phyloP scores from a whole-genome alignment of 164 flowering plant genomes.

The Saururus chinensis region DNA sequence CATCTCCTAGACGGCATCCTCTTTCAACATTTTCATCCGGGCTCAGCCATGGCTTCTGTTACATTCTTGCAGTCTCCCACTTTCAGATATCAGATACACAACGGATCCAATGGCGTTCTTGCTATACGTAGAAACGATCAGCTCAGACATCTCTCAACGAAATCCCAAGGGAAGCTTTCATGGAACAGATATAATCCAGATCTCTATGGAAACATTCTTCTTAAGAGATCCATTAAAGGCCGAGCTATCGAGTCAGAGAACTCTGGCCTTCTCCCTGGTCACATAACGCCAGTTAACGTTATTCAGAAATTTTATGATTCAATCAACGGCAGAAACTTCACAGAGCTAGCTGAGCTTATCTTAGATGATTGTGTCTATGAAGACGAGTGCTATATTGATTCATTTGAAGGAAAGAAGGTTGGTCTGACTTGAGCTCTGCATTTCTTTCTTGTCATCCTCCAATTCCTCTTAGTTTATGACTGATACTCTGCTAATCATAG shows the following conservation, averaged over 20 bases:
- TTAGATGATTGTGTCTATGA: conserved; percentile 40
- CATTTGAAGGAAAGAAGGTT: conserved; percentile 50
- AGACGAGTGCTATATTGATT: conserved; percentile 32
- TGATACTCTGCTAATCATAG: not conserved
- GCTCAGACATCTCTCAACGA: not conserved
- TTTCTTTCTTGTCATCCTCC: not conserved
- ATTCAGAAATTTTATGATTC: conserved; percentile 14
- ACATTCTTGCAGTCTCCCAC: not conserved
- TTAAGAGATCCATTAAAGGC: not conserved
- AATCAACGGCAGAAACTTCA: conserved; percentile 36
- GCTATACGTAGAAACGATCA: not conserved
- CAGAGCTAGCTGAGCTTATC: conserved; percentile 22
- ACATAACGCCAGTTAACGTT: not conserved
- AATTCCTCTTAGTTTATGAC: not conserved
- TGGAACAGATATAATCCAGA: not conserved
- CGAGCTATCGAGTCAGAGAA: not conserved
- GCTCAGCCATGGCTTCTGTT: not conserved
- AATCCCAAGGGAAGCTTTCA: not conserved
- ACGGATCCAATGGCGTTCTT: not conserved
- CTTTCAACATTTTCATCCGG: not conserved
- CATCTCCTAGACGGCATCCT: not conserved
- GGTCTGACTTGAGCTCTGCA: conserved; percentile 12
- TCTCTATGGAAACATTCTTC: not conserved
- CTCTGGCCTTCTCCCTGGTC: not conserved
- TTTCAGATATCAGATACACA: not conserved